Percentiles rank a stretch among this genome's conserved stretches.
phyloP scores from a whole-genome alignment of 371 early-diverging fungal genomes.

The Mortierella sp. region DNA sequence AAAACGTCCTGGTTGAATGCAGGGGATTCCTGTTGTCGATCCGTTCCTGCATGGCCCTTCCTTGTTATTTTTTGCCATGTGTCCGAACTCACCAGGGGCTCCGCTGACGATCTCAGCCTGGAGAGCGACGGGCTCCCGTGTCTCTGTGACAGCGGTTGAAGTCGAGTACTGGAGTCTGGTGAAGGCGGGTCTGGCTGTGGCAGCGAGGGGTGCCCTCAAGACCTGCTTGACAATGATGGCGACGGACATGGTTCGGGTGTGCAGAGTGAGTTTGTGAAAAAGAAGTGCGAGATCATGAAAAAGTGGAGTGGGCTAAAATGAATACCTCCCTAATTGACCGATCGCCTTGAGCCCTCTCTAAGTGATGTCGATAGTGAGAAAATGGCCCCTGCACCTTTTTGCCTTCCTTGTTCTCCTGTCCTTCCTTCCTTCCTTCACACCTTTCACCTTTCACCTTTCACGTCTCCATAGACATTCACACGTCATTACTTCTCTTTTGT shows the following conservation, averaged over 20 bases:
- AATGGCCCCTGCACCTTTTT: too few relatives aligned
- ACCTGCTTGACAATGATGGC: conserved; percentile 36
- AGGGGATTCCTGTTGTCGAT: not conserved
- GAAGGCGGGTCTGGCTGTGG: conserved; percentile 28
- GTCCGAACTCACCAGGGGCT: conserved; percentile 44
- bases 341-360: conserved; percentile 8
- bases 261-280: not conserved
- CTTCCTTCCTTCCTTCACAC: not conserved
- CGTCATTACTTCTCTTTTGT: too few relatives aligned
- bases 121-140: conserved; percentile 33
- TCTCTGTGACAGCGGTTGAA: conserved; percentile 42
- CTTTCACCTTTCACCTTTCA: too few relatives aligned
- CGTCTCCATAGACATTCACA: too few relatives aligned
- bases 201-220: conserved; percentile 30
- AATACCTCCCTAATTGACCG: not conserved
- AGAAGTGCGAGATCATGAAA: too few relatives aligned
- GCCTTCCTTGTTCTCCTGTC: not conserved
- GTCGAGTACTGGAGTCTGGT: conserved; percentile 27
- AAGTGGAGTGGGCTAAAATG: not conserved
- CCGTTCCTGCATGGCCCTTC: not conserved
- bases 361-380: too few relatives aligned
- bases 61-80: not conserved
- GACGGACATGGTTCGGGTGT: conserved; percentile 29
- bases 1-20: not conserved
- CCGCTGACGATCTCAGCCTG: conserved; percentile 57